Percentiles rank a stretch among this genome's conserved stretches.
phyloP scores from a whole-genome alignment of 2,329 filamentous ascomycete genomes.

The Ascocoryne sarcoides region DNA sequence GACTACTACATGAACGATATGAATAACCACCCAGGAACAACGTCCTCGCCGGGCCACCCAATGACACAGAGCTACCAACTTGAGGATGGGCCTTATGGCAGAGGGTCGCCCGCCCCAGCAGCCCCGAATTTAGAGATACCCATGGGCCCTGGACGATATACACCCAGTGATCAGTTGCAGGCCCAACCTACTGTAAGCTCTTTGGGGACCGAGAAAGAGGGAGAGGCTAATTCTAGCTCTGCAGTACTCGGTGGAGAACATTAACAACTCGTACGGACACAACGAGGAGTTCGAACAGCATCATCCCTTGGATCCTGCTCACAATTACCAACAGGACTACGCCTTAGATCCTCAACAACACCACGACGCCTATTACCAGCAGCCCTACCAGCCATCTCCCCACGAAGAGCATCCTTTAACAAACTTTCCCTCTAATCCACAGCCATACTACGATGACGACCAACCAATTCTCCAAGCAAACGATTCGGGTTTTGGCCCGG shows the following conservation, averaged over 20 bases:
- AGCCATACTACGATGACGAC: slow-evolving; percentile 43
- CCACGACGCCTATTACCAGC: slow-evolving; percentile 78
- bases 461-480: slow-evolving; percentile 63
- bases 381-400: slow-evolving; percentile 61
- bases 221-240: slow-evolving; percentile 10
- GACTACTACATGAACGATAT: slow-evolving; percentile 48
- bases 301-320: slow-evolving; percentile 37
- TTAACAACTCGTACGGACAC: slow-evolving; percentile 53
- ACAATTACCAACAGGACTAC: slow-evolving; percentile 55
- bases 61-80: slow-evolving; percentile 70
- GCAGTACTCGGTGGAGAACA: slow-evolving; percentile 63
- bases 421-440: slow-evolving; percentile 14
- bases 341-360: slow-evolving; percentile 74
- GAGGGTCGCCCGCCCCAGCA: slow-evolving; percentile 21
- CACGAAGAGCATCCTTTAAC: slow-evolving; percentile 26
- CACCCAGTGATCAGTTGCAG: slow-evolving; percentile 67
- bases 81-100: slow-evolving; percentile 45
- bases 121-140: slow-evolving; percentile 59
- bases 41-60: slow-evolving; percentile 70
- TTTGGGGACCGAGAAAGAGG: background rate
- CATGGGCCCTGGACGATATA: slow-evolving; percentile 45
- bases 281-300: slow-evolving; percentile 50
- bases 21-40: slow-evolving; percentile 49
- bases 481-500: slow-evolving; percentile 44
- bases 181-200: slow-evolving; percentile 73